Conservation (phyloP, 805 yeast species). For the Priceomyces medius region DNA sequence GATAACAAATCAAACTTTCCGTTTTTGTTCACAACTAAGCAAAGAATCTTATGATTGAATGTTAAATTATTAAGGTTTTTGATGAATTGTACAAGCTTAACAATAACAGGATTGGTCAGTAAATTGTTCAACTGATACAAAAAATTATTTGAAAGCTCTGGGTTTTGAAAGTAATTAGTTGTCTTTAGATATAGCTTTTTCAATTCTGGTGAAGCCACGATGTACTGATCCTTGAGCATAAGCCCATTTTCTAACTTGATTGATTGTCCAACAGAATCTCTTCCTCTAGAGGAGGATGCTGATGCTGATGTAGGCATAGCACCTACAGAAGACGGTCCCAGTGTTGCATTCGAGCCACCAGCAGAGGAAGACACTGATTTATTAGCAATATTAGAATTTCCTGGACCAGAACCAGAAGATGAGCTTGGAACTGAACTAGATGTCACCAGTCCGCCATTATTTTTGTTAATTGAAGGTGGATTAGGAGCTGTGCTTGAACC, state of each 20-base stretch:
- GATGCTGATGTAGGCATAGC: not conserved
- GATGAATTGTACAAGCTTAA: slow-evolving; percentile 35
- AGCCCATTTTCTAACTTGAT: slow-evolving; percentile 62
- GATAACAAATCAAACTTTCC: slow-evolving; percentile 71
- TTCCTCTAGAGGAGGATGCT: not conserved
- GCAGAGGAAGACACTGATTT: not conserved
- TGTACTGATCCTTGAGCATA: slow-evolving; percentile 51
- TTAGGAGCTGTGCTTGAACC: not conserved
- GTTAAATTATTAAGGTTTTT: slow-evolving; percentile 42
- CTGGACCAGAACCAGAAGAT: slow-evolving; percentile 4
- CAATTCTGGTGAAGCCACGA: slow-evolving; percentile 59
- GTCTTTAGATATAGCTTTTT: slow-evolving; percentile 49
- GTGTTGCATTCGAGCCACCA: not conserved
- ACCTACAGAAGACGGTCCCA: not conserved
- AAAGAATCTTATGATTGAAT: slow-evolving; percentile 39
- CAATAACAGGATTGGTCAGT: slow-evolving; percentile 25
- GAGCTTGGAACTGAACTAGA: not conserved
- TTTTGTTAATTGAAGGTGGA: not conserved
- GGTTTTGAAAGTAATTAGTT: slow-evolving; percentile 50
- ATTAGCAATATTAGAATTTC: not conserved
- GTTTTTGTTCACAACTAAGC: slow-evolving; percentile 57
- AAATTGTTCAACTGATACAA: slow-evolving; percentile 26
- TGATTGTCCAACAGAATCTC: slow-evolving; percentile 9
- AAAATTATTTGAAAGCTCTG: slow-evolving; percentile 24
- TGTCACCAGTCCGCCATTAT: not conserved